phyloP scores from a whole-genome alignment of 169 alveolate genomes.

The Plasmodium fragile region DNA sequence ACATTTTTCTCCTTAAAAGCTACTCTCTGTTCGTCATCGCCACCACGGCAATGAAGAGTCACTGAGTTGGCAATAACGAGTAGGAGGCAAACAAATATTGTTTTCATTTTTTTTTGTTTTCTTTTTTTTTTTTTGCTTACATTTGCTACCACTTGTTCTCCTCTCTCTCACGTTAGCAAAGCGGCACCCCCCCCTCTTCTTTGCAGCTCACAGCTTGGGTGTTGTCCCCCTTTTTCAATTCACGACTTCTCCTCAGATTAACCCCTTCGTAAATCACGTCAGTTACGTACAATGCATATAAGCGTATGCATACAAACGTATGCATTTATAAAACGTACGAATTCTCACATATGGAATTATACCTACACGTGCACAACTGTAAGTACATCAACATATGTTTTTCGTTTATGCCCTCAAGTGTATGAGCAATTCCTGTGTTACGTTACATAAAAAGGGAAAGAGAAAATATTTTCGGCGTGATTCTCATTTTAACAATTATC shows the following conservation, averaged over 20 bases:
- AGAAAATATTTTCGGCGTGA: neutral
- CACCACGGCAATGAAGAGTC: slow-evolving; percentile 30
- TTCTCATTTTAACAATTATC: neutral
- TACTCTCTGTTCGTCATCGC: neutral
- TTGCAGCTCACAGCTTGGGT: slow-evolving; percentile 3
- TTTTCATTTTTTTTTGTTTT: slow-evolving; percentile 54
- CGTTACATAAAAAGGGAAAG: neutral
- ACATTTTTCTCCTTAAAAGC: neutral
- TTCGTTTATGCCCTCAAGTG: neutral
- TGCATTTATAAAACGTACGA: neutral
- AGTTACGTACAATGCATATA: slow-evolving; percentile 12
- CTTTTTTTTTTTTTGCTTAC: slow-evolving; percentile 21
- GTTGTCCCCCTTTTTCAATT: neutral
- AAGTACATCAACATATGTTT: neutral
- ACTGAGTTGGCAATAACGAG: slow-evolving; percentile 17
- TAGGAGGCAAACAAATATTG: slow-evolving; percentile 25
- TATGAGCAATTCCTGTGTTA: neutral
- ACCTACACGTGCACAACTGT: neutral
- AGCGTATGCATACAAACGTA: neutral
- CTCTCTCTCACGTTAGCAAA: neutral
- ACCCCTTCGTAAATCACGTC: slow-evolving; percentile 4
- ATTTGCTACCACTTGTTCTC: neutral
- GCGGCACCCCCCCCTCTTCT: neutral
- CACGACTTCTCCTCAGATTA: neutral
- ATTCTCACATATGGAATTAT: neutral